Base-by-base conservation (phyloP, 805 yeast species). In the Myxozyma udenii region DNA sequence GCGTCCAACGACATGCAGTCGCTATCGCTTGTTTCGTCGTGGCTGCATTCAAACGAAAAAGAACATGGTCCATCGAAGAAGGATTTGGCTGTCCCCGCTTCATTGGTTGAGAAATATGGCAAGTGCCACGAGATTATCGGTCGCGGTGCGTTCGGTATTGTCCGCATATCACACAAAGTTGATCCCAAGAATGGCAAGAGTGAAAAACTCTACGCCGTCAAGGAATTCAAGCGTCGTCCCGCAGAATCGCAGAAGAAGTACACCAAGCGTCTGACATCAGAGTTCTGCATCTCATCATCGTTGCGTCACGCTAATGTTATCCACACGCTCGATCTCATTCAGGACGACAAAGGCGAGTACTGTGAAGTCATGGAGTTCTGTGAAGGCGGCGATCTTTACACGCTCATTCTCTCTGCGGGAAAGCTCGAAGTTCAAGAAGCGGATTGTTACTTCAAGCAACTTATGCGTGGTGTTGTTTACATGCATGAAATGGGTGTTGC, bases 301-400 rank as follows among this genome's bases (percentile, higher is more conserved):
- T 74, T 85, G 65, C 84, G 81, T 58, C 93, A 77, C 72, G 80
- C 77, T 65, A 88, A 87, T 68, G 81, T 87, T 58, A 87, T 78
- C 62, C 83, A 81, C 66, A 87, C 86, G 6, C 79, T 80, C 61
- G 96, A 86, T 68, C 75, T 90, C 45, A 79, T 90, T 87, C 79
- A 81, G 59, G 84, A 87, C 71, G 72, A 84, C 59, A 69, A 80
- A 63, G 79, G 88, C 67, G 76, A 85, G 58, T 83, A 83, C 71
- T 80, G 85, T 47, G 95, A 91, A 68, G 88, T 93, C 48, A 89
- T 93, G 97, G 98, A 93, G 70, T 91, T 83, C 67, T 87, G 95
- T 62, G 87, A 95, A 5, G 89, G 89, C 56, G 95, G 95, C 51
- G 95, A 85, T 66, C 70, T 85, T 25, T 85, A 81, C 64, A 71